These are phyloP conservation scores for Euphorbia celastroides DNA, from an alignment of 441 rosid genomes.

Conservation along the genomic window DNA sequence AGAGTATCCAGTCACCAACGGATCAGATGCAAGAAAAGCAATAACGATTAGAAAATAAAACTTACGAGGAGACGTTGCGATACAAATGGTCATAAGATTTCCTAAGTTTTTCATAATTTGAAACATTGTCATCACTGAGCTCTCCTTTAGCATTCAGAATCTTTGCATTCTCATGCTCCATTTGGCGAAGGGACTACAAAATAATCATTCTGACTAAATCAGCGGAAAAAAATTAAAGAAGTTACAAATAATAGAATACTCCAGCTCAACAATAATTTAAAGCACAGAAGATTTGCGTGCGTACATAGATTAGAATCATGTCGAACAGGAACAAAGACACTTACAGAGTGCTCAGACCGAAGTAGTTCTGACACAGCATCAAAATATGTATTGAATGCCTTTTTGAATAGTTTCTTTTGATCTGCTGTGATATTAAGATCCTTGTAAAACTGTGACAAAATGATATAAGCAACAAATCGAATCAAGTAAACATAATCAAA, in stretches of 20 bases:
- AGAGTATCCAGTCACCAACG: background rate
- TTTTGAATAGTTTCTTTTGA: slow-evolving; percentile 78
- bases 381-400: slow-evolving; percentile 71
- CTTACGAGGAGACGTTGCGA: slow-evolving; percentile 93
- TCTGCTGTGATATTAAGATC: slow-evolving; percentile 74
- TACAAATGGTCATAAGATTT: slow-evolving; percentile 91
- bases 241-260: background rate
- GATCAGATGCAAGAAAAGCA: slow-evolving; percentile 20
- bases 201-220: slow-evolving; percentile 2
- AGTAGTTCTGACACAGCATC: slow-evolving; percentile 68
- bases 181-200: slow-evolving; percentile 72
- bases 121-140: slow-evolving; percentile 87
- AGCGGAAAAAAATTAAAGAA: background rate
- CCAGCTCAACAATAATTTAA: background rate
- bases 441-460: slow-evolving; percentile 66
- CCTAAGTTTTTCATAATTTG: slow-evolving; percentile 87
- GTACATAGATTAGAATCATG: background rate
- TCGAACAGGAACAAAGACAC: slow-evolving; percentile 10
- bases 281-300: background rate
- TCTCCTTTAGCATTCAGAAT: slow-evolving; percentile 96
- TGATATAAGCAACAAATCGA: slow-evolving; percentile 16
- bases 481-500: slow-evolving; percentile 5
- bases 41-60: slow-evolving; percentile 27
- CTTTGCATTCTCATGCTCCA: slow-evolving; percentile 97
- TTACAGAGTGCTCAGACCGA: slow-evolving; percentile 51